Percentiles rank a stretch among this genome's conserved stretches.
Evolutionary conservation across 768 basidiomycete genomes (phyloP).

Genomic region (Leccinum rimulosum): DNA sequence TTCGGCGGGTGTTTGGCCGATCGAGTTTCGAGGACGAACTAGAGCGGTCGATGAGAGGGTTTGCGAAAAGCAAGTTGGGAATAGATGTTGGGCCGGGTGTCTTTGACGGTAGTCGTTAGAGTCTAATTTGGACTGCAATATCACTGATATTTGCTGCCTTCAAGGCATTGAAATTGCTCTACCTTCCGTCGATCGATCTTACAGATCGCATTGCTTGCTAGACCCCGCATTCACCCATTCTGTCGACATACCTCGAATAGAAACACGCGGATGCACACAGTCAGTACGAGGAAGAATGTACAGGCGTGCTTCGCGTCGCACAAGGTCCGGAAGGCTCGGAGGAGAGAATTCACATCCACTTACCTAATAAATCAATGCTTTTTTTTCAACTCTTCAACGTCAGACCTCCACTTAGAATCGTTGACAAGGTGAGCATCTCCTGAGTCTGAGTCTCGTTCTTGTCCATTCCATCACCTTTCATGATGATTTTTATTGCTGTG

Average conservation of each 20-base stretch:
- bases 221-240: constrained; percentile 33
- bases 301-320: constrained; percentile 6
- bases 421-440: no score
- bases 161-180: no score
- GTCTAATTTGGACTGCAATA: no score
- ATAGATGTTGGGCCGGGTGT: constrained; percentile 60
- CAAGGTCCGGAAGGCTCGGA: no score
- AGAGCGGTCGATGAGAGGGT: constrained; percentile 66
- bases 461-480: no score
- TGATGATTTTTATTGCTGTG: constrained; percentile 16
- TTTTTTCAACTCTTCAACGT: no score
- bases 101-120: neutral
- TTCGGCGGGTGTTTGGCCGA: constrained; percentile 42
- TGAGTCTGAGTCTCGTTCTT: no score
- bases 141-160: no score
- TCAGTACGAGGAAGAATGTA: constrained; percentile 47
- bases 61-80: constrained; percentile 79
- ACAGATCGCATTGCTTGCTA: constrained; percentile 2
- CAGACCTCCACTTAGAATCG: no score
- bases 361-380: no score
- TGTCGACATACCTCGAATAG: constrained; percentile 49
- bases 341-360: no score
- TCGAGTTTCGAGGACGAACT: constrained; percentile 74
- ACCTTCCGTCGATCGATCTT: no score
- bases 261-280: constrained; percentile 49